phyloP scores from a whole-genome alignment of 1,139 yeast genomes.

The Blastobotrys ciferrii region DNA sequence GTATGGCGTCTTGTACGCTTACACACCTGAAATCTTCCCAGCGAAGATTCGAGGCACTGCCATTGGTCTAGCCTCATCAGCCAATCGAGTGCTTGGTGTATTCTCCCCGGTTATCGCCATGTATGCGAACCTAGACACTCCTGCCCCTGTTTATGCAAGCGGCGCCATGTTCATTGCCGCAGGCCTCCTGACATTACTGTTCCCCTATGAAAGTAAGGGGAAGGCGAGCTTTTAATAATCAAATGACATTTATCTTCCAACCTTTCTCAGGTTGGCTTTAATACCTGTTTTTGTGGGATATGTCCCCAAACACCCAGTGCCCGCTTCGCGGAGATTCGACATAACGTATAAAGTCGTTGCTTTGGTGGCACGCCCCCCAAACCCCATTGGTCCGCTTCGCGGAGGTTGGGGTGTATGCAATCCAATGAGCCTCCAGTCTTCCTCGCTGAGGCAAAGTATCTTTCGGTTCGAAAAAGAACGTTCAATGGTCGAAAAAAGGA shows the following conservation, averaged over 20 bases:
- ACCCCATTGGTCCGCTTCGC: no score
- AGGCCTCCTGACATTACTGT: constrained; percentile 43
- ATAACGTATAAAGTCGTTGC: no score
- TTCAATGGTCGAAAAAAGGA: no score
- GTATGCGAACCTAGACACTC: constrained; percentile 43
- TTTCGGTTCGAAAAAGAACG: no score
- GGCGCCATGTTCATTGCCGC: constrained; percentile 51
- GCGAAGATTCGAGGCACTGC: constrained; percentile 56
- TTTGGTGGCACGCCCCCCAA: no score
- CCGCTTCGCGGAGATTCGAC: no score
- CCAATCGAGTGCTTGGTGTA: constrained; percentile 48
- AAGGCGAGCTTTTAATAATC: constrained; percentile 17
- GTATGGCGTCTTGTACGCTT: constrained; percentile 55
- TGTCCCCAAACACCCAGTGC: no score
- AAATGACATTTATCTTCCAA: background rate
- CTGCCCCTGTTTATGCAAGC: constrained; percentile 58
- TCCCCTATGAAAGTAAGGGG: constrained; percentile 46
- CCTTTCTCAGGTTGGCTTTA: no score
- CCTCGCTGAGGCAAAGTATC: no score
- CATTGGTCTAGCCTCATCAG: constrained; percentile 49
- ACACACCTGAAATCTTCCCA: constrained; percentile 60
- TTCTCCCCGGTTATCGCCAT: constrained; percentile 54
- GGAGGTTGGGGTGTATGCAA: no score
- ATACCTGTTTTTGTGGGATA: no score
- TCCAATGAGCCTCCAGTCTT: no score